Conservation (phyloP, 2,329 filamentous ascomycete genomes). For the Phialophora expanda region DNA sequence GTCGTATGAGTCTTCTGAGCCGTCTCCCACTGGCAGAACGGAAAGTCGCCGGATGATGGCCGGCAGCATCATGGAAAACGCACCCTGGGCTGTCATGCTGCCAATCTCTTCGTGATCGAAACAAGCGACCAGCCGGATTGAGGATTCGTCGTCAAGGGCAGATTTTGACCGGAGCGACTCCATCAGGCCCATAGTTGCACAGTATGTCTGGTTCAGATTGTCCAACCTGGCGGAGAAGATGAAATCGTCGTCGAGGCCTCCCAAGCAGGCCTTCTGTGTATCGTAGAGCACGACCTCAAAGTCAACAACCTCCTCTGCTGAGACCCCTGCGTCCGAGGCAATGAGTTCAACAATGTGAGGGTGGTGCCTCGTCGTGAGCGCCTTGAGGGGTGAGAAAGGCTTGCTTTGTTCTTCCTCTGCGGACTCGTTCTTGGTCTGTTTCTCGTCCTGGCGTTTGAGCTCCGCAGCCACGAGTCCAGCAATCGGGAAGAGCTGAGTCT, state of each 20-base stretch:
- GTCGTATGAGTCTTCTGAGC: conserved; percentile 70
- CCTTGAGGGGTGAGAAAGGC: conserved; percentile 74
- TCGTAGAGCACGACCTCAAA: conserved; percentile 98
- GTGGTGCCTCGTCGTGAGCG: conserved; percentile 82
- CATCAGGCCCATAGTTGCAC: conserved; percentile 83
- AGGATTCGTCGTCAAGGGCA: conserved; percentile 74
- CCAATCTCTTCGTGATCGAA: conserved; percentile 99
- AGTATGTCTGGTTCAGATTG: conserved; percentile 96
- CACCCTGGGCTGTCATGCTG: conserved; percentile 88
- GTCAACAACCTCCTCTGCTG: conserved; percentile 76
- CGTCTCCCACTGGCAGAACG: conserved; percentile 66
- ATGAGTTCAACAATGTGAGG: conserved; percentile 84
- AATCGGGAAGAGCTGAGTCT: conserved; percentile 93
- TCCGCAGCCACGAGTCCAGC: conserved; percentile 84
- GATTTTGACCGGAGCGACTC: conserved; percentile 69
- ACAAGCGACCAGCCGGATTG: conserved; percentile 87
- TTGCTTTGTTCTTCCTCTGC: conserved; percentile 52
- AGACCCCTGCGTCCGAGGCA: conserved; percentile 75
- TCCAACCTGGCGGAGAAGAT: conserved; percentile 95
- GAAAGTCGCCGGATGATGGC: conserved; percentile 85
- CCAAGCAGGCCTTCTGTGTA: conserved; percentile 86
- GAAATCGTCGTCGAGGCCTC: conserved; percentile 89
- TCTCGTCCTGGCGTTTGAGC: conserved; percentile 71
- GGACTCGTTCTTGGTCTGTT: conserved; percentile 44
- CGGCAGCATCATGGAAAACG: conserved; percentile 88